phyloP scores from a whole-genome alignment of 495 filamentous ascomycete species.

The Aspergillus mulundensis region DNA sequence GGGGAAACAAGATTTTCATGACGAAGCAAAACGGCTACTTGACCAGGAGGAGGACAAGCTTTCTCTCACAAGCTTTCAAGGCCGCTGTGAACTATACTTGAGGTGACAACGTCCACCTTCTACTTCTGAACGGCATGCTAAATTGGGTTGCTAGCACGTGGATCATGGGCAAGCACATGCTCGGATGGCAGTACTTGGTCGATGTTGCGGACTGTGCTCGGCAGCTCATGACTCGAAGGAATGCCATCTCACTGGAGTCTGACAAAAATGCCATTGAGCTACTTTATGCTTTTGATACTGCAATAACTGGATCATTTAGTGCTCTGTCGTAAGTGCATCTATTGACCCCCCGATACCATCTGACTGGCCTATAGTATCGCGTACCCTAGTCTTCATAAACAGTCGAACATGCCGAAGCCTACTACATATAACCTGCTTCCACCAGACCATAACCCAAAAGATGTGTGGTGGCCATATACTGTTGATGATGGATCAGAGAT shows the following conservation, averaged over 20 bases:
- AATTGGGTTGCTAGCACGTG: not conserved
- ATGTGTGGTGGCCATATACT: not conserved
- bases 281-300: not conserved
- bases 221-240: not conserved
- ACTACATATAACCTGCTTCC: not conserved
- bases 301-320: not conserved
- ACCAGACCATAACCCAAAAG: not conserved
- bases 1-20: not conserved
- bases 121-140: not conserved
- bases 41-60: not conserved
- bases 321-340: not conserved
- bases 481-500: not conserved
- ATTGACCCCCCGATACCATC: not conserved
- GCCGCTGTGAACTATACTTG: not conserved
- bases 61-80: slow-evolving; percentile 1
- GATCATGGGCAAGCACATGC: not conserved
- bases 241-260: not conserved
- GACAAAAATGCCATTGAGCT: not conserved
- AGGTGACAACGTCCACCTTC: not conserved
- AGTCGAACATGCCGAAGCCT: not conserved
- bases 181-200: not conserved
- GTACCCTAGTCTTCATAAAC: not conserved
- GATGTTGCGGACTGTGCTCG: not conserved
- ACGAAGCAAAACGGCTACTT: not conserved
- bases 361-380: not conserved